A percentile compares a stretch with the other conserved stretches of the same genome.
Evolutionary conservation across 2,329 filamentous ascomycete genomes (phyloP).

Genomic region (Aaosphaeria pasadenensis): DNA sequence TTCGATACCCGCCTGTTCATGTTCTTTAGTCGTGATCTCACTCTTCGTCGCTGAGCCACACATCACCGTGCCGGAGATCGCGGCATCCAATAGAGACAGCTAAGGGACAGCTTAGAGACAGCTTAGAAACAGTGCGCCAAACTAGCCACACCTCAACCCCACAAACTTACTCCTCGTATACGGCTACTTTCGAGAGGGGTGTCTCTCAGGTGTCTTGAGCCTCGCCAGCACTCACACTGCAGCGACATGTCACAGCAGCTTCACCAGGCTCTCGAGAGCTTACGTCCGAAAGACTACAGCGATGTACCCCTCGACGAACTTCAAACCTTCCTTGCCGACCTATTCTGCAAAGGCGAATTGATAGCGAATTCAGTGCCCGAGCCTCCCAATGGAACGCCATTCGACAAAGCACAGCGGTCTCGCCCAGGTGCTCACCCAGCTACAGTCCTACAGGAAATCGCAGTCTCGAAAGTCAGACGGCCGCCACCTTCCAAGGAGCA

Average conservation of each 20-base stretch:
- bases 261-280: conserved; percentile 44
- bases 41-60: too few species aligned
- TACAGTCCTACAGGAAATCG: conserved; percentile 50
- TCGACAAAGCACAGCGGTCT: conserved; percentile 51
- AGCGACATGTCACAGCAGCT: conserved; percentile 31
- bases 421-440: conserved; percentile 56
- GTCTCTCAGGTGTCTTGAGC: too few species aligned
- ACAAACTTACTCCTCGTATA: too few species aligned
- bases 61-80: too few species aligned
- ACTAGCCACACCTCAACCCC: too few species aligned
- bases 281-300: conserved; percentile 44
- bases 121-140: too few species aligned
- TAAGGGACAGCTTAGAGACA: too few species aligned
- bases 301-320: conserved; percentile 45
- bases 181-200: too few species aligned
- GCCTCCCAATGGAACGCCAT: conserved; percentile 45
- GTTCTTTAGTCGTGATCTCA: too few species aligned
- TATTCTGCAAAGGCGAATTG: conserved; percentile 59
- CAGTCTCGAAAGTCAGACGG: conserved; percentile 50
- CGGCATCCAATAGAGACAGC: too few species aligned
- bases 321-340: conserved; percentile 36
- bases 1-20: too few species aligned
- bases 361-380: conserved; percentile 75
- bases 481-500: conserved; percentile 52
- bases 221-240: background rate